phyloP scores from a whole-genome alignment of 2,329 filamentous ascomycete genomes.

The Cladosporium sp. region DNA sequence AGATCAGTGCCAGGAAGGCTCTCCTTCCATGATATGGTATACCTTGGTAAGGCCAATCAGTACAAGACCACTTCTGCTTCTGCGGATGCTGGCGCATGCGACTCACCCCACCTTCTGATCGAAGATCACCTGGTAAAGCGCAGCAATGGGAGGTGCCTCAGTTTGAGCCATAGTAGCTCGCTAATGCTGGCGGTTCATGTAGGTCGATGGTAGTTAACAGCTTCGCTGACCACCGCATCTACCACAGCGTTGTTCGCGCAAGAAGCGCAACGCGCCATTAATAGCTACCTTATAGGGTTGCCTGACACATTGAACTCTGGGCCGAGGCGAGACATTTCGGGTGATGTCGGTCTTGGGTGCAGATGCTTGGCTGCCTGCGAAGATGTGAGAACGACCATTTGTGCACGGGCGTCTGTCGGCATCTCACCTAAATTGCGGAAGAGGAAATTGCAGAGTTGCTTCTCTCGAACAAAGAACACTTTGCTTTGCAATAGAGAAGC shows the following conservation, averaged over 20 bases:
- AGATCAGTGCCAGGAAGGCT: conserved; percentile 65
- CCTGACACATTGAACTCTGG: background rate
- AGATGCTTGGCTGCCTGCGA: background rate
- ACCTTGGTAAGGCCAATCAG: conserved; percentile 45
- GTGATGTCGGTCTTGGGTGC: conserved; percentile 9
- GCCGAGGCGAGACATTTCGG: conserved; percentile 19
- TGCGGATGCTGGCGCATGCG: background rate
- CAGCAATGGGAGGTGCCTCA: conserved; percentile 34
- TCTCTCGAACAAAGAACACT: background rate
- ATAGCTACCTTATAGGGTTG: conserved; percentile 4
- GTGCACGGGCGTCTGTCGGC: background rate
- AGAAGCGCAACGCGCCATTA: background rate
- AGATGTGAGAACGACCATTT: background rate
- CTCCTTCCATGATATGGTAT: conserved; percentile 86
- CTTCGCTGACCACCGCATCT: background rate
- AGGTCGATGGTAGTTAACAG: background rate
- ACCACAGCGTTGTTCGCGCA: background rate
- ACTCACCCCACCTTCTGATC: conserved; percentile 41
- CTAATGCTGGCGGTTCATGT: background rate
- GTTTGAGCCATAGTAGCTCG: conserved; percentile 12
- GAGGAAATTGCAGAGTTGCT: conserved; percentile 4
- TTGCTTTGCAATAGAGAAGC: background rate
- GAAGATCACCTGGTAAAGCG: conserved; percentile 39
- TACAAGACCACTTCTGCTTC: background rate
- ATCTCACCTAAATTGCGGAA: background rate